Evolutionary conservation across 352 stramenopile genomes (phyloP).

Genomic region (Pythium myriotylum): DNA sequence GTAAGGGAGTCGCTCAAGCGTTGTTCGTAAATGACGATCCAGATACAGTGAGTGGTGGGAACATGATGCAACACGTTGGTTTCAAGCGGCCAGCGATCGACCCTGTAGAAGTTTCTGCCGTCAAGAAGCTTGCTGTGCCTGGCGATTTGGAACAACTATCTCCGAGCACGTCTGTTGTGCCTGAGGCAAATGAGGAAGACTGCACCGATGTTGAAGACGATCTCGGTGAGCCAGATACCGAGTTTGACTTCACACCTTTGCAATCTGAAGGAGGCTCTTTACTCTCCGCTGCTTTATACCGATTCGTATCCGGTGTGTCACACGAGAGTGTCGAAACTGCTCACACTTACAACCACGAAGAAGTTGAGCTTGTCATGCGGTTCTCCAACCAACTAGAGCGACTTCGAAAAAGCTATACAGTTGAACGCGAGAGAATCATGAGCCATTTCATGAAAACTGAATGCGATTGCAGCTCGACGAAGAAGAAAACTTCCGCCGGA

Average conservation of each 20-base stretch:
- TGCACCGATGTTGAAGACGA: conserved; percentile 25
- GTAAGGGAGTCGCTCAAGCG: conserved; percentile 19
- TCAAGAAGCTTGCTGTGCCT: conserved; percentile 7
- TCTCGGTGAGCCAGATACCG: background rate
- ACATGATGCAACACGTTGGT: background rate
- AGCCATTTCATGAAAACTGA: conserved; percentile 12
- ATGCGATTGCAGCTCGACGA: conserved; percentile 16
- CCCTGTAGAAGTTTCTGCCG: background rate
- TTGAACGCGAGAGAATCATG: conserved; percentile 20
- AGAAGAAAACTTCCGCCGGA: conserved; percentile 7
- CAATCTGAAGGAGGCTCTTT: conserved; percentile 17
- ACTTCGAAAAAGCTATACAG: conserved; percentile 8
- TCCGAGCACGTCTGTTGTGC: no score
- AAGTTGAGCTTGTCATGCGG: conserved; percentile 22
- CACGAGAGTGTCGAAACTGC: no score
- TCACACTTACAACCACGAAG: conserved; percentile 1
- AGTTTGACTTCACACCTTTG: conserved; percentile 16
- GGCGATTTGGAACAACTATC: no score
- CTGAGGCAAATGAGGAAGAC: conserved; percentile 11
- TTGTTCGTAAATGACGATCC: conserved; percentile 22
- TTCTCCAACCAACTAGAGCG: conserved; percentile 24
- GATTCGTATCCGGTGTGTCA: background rate
- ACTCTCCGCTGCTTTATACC: conserved; percentile 18
- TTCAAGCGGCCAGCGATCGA: conserved; percentile 7
- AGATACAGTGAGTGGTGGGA: background rate